Evolutionary conservation across 129 eudicot genomes (phyloP).

Genomic region (Smallanthus sonchifolius): DNA sequence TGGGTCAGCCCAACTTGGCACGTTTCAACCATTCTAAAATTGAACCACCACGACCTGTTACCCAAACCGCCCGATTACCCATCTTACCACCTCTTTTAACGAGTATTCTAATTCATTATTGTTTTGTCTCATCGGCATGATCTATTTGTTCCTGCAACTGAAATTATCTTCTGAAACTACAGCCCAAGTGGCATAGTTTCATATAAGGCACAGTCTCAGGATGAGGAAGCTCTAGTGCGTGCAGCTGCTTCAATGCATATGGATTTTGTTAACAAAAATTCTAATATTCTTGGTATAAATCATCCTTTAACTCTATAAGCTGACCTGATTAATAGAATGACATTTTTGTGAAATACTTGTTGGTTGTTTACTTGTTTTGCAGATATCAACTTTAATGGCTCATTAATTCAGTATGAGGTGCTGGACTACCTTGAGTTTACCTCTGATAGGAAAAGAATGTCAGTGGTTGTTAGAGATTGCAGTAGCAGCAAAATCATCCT

Average conservation of each 20-base stretch:
- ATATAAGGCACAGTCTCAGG: conserved; percentile 97
- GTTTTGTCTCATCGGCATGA: background rate
- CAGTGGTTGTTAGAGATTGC: conserved; percentile 75
- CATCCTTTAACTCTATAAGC: background rate
- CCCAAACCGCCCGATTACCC: background rate
- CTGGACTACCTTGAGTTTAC: conserved; percentile 89
- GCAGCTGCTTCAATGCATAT: conserved; percentile 93
- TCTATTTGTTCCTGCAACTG: conserved; percentile 10
- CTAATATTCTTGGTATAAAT: conserved; percentile 64
- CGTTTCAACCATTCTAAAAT: background rate
- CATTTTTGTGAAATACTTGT: background rate
- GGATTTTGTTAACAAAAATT: conserved; percentile 59
- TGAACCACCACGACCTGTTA: background rate
- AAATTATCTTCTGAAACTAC: conserved; percentile 13
- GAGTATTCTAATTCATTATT: background rate
- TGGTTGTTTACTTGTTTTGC: conserved; percentile 17
- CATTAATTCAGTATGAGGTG: conserved; percentile 64
- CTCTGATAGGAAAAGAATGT: conserved; percentile 97
- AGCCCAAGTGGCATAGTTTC: conserved; percentile 68
- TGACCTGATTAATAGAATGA: background rate
- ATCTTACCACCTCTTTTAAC: background rate
- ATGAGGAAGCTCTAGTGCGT: conserved; percentile 97
- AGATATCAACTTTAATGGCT: conserved; percentile 71
- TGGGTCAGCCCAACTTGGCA: background rate
- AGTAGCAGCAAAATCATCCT: conserved; percentile 62